Evolutionary conservation across 495 filamentous ascomycete species (phyloP).

Genomic region (Lindgomyces ingoldianus): DNA sequence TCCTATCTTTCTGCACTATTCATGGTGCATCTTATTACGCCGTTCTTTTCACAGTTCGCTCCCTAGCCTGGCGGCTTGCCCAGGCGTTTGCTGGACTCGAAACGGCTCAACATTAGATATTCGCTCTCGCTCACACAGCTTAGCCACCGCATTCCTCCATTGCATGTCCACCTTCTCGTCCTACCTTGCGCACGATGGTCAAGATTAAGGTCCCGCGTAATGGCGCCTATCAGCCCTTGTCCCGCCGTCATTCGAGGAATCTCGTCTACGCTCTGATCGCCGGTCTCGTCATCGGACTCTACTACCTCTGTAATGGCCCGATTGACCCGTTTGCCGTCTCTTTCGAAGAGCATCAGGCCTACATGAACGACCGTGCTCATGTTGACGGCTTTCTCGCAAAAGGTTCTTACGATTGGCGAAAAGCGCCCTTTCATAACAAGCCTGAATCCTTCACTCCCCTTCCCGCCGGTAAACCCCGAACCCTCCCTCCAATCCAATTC

Average conservation of each 20-base stretch:
- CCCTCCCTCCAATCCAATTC: conserved; percentile 56
- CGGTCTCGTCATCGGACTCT: conserved; percentile 1
- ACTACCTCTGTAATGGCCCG: conserved; percentile 17
- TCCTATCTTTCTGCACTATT: not conserved
- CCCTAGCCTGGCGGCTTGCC: not conserved
- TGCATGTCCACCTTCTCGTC: not conserved
- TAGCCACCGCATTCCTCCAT: not conserved
- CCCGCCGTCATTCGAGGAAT: conserved; percentile 10
- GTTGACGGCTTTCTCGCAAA: conserved; percentile 5
- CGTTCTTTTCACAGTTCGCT: not conserved
- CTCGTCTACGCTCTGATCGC: conserved; percentile 3
- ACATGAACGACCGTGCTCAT: conserved; percentile 29
- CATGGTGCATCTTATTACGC: not conserved
- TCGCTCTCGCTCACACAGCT: not conserved
- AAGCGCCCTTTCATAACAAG: conserved; percentile 30
- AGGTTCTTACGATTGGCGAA: conserved; percentile 34
- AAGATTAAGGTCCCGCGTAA: conserved; percentile 3
- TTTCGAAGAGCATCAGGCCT: conserved; percentile 21
- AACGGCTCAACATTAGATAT: not conserved
- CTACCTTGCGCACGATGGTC: not conserved
- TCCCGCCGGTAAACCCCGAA: conserved; percentile 36
- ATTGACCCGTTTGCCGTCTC: conserved; percentile 15
- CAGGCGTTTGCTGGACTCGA: not conserved
- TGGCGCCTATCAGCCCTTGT: conserved; percentile 5
- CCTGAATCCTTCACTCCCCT: conserved; percentile 14